Evolutionary conservation across 176 grass and related monocot genomes (phyloP).

Genomic region (Carex myosuroides): DNA sequence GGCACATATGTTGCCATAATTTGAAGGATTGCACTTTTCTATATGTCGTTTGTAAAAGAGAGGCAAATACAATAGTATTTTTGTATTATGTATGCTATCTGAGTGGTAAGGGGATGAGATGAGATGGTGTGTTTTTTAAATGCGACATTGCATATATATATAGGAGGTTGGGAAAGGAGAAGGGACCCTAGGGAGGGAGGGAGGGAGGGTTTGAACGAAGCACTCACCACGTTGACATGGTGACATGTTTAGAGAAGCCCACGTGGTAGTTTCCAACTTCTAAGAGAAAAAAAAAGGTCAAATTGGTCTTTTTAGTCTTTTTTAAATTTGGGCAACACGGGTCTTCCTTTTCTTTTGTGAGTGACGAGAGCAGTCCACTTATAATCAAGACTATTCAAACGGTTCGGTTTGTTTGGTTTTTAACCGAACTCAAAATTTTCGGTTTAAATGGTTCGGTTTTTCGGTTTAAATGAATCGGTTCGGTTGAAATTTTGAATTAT

Average conservation of each 20-base stretch:
- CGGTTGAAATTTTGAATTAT: no score
- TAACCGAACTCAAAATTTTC: no score
- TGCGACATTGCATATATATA: constrained; percentile 25
- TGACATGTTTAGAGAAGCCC: constrained; percentile 9
- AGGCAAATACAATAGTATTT: constrained; percentile 1
- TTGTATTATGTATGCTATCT: constrained; percentile 15
- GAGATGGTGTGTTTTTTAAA: constrained; percentile 1
- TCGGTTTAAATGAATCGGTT: no score
- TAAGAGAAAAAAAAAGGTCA: background rate
- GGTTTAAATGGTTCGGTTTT: no score
- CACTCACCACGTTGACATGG: background rate
- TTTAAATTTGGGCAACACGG: background rate
- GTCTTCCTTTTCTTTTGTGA: background rate
- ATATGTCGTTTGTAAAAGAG: constrained; percentile 1
- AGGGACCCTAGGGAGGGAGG: no score
- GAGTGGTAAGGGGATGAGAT: background rate
- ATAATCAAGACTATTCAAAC: no score
- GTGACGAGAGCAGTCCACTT: no score
- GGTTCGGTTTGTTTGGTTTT: no score
- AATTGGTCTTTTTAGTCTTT: background rate
- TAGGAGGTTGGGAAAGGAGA: background rate
- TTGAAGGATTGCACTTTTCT: constrained; percentile 6
- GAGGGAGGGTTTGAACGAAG: background rate
- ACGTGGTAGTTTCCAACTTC: constrained; percentile 40
- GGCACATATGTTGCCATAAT: background rate